These are phyloP conservation scores for Rugonectria rugulosa DNA, from an alignment of 2,329 filamentous ascomycete species.

Conservation along the genomic window DNA sequence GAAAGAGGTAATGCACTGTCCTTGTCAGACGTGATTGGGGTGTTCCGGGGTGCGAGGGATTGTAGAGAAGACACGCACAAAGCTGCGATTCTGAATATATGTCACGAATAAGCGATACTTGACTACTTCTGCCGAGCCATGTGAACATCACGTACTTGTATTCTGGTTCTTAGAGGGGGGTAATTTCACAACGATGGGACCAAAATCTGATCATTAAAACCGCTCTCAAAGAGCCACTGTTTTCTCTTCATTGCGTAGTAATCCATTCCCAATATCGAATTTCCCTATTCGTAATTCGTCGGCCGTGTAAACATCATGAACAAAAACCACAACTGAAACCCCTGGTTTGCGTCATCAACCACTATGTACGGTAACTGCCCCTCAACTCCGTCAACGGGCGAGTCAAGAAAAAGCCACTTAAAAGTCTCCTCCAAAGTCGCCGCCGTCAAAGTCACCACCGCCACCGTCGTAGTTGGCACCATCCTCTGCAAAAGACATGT, in stretches of 20 bases:
- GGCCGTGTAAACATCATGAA: slow-evolving; percentile 16
- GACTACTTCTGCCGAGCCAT: too few relatives aligned
- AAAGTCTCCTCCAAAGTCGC: slow-evolving; percentile 24
- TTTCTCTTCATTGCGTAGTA: neutral
- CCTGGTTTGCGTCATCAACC: slow-evolving; percentile 5
- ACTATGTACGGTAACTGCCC: slow-evolving; percentile 13
- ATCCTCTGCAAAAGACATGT: slow-evolving; percentile 39
- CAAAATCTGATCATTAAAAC: too few relatives aligned
- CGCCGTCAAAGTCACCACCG: slow-evolving; percentile 40
- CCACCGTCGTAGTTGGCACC: slow-evolving; percentile 41
- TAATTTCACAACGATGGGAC: too few relatives aligned
- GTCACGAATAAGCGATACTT: too few relatives aligned
- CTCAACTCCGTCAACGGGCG: too few relatives aligned
- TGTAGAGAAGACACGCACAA: slow-evolving; percentile 6
- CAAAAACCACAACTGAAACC: neutral
- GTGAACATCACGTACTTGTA: too few relatives aligned
- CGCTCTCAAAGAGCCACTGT: too few relatives aligned
- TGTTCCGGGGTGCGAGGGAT: neutral
- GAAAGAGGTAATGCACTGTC: slow-evolving; percentile 42
- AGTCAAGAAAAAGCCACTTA: neutral
- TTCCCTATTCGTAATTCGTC: slow-evolving; percentile 1
- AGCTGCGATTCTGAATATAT: slow-evolving; percentile 1
- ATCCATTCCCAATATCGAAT: neutral
- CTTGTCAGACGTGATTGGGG: neutral
- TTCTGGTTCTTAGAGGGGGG: too few relatives aligned